These are phyloP conservation scores for Colletotrichum sp. DNA, from an alignment of 2,329 filamentous ascomycete genomes.

Conservation along the genomic window DNA sequence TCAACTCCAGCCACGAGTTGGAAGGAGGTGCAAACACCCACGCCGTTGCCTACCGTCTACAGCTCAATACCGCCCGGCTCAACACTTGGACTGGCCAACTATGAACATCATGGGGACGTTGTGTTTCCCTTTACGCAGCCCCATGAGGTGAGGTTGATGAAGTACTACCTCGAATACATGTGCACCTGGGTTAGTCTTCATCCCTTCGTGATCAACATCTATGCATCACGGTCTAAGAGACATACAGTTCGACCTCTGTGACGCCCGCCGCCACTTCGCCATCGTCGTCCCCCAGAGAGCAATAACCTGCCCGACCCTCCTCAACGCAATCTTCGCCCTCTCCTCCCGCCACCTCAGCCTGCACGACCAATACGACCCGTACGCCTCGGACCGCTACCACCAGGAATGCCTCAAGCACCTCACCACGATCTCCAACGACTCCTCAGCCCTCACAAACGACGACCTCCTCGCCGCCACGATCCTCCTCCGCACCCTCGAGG, in stretches of 20 bases:
- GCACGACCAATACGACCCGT: conserved; percentile 46
- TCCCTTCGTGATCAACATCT: too few relatives aligned
- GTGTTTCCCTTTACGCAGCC: conserved; percentile 25
- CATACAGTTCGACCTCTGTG: conserved; percentile 17
- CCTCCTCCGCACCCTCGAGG: conserved; percentile 61
- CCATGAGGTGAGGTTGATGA: conserved; percentile 28
- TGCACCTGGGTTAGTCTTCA: conserved; percentile 26
- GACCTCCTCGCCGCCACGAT: conserved; percentile 60
- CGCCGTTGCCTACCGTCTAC: background rate
- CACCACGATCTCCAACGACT: conserved; percentile 45
- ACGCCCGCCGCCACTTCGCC: conserved; percentile 46
- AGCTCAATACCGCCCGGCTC: background rate
- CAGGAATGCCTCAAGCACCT: conserved; percentile 46
- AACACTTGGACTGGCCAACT: conserved; percentile 5
- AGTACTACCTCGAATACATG: conserved; percentile 32
- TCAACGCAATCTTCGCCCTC: conserved; percentile 60
- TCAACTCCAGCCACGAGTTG: background rate
- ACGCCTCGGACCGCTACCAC: conserved; percentile 58
- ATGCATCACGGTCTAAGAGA: background rate
- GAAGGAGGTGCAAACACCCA: conserved; percentile 5
- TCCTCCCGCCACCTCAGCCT: conserved; percentile 55
- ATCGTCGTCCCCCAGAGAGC: conserved; percentile 56
- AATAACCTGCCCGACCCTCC: conserved; percentile 50
- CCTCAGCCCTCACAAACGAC: conserved; percentile 46
- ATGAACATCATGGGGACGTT: conserved; percentile 6